These are phyloP conservation scores for Phaffia australis DNA, from an alignment of 768 basidiomycete genomes.

Conservation along the genomic window DNA sequence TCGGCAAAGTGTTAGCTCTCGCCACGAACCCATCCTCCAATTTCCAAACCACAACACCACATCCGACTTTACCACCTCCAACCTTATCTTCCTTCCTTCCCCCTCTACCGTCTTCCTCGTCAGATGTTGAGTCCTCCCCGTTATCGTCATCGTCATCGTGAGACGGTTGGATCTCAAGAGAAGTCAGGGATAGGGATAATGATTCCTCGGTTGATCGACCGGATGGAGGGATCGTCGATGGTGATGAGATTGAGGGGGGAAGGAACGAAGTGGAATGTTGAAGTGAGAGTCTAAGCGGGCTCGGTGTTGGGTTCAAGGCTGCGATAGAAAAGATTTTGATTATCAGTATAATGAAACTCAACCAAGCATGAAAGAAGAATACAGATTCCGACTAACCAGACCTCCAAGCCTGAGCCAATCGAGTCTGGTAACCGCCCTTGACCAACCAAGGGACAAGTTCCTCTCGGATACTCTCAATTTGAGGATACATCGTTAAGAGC, in stretches of 20 bases:
- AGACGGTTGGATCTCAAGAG: background rate
- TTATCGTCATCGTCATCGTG: background rate
- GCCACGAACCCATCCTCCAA: slow-evolving; percentile 49
- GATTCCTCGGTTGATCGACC: background rate
- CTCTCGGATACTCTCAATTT: slow-evolving; percentile 69
- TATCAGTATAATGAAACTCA: no score
- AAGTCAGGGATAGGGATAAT: background rate
- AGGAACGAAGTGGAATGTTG: slow-evolving; percentile 48
- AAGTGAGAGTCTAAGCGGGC: slow-evolving; percentile 47
- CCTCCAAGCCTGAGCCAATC: slow-evolving; percentile 33
- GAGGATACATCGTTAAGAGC: slow-evolving; percentile 42
- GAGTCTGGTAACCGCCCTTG: slow-evolving; percentile 58
- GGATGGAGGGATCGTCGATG: slow-evolving; percentile 15
- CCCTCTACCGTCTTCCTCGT: slow-evolving; percentile 14
- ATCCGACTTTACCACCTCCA: slow-evolving; percentile 40
- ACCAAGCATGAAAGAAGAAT: background rate
- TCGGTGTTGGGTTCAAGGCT: slow-evolving; percentile 47
- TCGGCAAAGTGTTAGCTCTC: slow-evolving; percentile 63
- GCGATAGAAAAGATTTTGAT: background rate
- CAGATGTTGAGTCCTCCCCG: slow-evolving; percentile 11
- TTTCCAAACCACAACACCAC: slow-evolving; percentile 55
- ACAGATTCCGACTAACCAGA: slow-evolving; percentile 3
- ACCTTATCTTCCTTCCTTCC: slow-evolving; percentile 28
- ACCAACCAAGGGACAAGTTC: slow-evolving; percentile 89
- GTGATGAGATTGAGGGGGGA: slow-evolving; percentile 26